Conservation (phyloP, 2,329 filamentous ascomycete genomes). For the Pseudogymnoascus sp. region DNA sequence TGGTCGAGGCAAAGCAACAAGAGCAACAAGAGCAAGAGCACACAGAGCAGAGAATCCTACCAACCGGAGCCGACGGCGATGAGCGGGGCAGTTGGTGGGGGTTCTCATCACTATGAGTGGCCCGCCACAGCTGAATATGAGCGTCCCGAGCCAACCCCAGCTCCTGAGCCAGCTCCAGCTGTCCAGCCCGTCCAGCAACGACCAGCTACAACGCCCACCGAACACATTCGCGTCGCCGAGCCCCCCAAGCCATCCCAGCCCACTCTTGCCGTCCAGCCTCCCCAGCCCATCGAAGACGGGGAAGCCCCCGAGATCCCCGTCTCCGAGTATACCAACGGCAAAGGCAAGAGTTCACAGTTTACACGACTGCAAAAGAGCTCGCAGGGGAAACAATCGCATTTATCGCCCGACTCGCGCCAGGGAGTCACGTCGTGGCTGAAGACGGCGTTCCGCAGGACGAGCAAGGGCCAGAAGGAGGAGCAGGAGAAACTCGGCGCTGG, state of each 20-base stretch:
- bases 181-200: not conserved
- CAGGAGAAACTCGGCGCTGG: slow-evolving; percentile 16
- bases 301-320: slow-evolving; percentile 20
- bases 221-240: not conserved
- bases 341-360: slow-evolving; percentile 18
- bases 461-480: slow-evolving; percentile 17
- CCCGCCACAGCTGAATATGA: not conserved
- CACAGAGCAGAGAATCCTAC: slow-evolving; percentile 12
- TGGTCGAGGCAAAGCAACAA: slow-evolving; percentile 32
- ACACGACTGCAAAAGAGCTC: slow-evolving; percentile 18
- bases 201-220: not conserved
- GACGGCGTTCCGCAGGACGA: slow-evolving; percentile 40
- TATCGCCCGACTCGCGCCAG: slow-evolving; percentile 12
- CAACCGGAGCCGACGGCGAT: slow-evolving; percentile 2
- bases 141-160: not conserved
- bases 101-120: not conserved
- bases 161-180: not conserved
- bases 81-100: not conserved
- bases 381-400: slow-evolving; percentile 15
- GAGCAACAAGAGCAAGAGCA: slow-evolving; percentile 15
- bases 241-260: not conserved
- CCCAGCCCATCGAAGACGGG: slow-evolving; percentile 24
- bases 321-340: slow-evolving; percentile 12
- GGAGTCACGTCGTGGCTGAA: slow-evolving; percentile 51
- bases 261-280: slow-evolving; percentile 19